These are phyloP conservation scores for Polyrhizophydium stewartii DNA, from an alignment of 371 early-diverging fungal species.

Conservation along the genomic window DNA sequence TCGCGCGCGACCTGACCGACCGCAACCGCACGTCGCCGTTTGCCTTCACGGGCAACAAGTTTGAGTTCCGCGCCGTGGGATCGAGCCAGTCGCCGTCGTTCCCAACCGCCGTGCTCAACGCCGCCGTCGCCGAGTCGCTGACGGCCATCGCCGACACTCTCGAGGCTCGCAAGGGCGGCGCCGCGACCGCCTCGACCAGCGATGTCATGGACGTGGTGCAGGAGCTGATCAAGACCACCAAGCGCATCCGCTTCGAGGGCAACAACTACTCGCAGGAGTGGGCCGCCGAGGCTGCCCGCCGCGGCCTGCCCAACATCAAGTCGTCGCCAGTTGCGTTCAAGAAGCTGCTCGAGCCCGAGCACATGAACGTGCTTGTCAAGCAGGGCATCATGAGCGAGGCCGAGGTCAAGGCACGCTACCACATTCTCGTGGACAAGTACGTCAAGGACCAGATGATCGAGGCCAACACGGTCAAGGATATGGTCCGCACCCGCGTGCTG, in stretches of 20 bases:
- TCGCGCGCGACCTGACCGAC: slow-evolving; percentile 94
- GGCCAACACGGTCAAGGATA: slow-evolving; percentile 82
- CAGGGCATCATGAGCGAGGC: slow-evolving; percentile 79
- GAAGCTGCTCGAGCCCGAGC: slow-evolving; percentile 63
- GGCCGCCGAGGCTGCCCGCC: slow-evolving; percentile 54
- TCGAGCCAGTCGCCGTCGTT: slow-evolving; percentile 96
- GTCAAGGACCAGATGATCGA: slow-evolving; percentile 93
- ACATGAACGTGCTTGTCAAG: slow-evolving; percentile 72
- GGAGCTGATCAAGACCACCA: slow-evolving; percentile 73
- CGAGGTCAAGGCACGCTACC: slow-evolving; percentile 89
- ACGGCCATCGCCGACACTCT: slow-evolving; percentile 69
- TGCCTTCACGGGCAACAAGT: slow-evolving; percentile 99
- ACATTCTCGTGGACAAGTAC: slow-evolving; percentile 92
- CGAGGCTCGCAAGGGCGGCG: slow-evolving; percentile 69
- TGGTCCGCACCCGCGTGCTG: slow-evolving; percentile 79
- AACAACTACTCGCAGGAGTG: slow-evolving; percentile 82
- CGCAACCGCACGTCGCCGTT: slow-evolving; percentile 98
- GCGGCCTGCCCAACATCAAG: slow-evolving; percentile 92
- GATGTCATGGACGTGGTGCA: slow-evolving; percentile 87
- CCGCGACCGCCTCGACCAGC: slow-evolving; percentile 71
- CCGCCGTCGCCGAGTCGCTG: slow-evolving; percentile 85
- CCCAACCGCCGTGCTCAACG: slow-evolving; percentile 89
- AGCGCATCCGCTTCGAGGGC: slow-evolving; percentile 93
- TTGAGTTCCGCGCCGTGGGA: slow-evolving; percentile 99
- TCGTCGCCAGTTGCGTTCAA: slow-evolving; percentile 84